Conservation (phyloP, 192 early-diverging fungal genomes). For the Kappamyces sp. region DNA sequence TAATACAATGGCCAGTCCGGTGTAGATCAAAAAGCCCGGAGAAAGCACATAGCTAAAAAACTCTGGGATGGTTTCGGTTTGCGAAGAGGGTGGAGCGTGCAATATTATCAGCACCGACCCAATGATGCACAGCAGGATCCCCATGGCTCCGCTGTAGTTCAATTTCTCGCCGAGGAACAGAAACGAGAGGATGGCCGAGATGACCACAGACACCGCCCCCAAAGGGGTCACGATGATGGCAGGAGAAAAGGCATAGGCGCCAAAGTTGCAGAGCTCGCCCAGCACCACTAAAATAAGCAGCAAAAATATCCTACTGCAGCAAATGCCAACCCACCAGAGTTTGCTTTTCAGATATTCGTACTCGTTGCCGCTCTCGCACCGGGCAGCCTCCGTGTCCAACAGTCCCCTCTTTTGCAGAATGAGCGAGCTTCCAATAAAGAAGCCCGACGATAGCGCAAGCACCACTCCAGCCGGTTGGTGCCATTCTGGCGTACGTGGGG, state of each 20-base stretch:
- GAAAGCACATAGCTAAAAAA: slow-evolving; percentile 46
- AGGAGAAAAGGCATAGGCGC: slow-evolving; percentile 94
- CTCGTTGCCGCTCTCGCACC: slow-evolving; percentile 30
- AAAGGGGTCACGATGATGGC: slow-evolving; percentile 94
- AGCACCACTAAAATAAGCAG: slow-evolving; percentile 59
- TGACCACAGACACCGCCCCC: slow-evolving; percentile 85
- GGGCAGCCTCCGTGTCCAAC: slow-evolving; percentile 45
- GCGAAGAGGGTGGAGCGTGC: slow-evolving; percentile 36
- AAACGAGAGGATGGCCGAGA: slow-evolving; percentile 60
- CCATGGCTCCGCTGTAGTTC: slow-evolving; percentile 57
- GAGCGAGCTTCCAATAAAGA: slow-evolving; percentile 85
- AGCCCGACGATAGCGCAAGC: slow-evolving; percentile 78
- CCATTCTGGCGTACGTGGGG: slow-evolving; percentile 19
- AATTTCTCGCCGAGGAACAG: slow-evolving; percentile 60
- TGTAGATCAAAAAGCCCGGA: slow-evolving; percentile 51
- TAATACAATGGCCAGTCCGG: slow-evolving; percentile 33
- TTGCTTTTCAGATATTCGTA: slow-evolving; percentile 81
- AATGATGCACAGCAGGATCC: slow-evolving; percentile 59
- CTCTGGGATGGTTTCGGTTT: slow-evolving; percentile 31
- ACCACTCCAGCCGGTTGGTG: slow-evolving; percentile 65
- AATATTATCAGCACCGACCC: slow-evolving; percentile 53
- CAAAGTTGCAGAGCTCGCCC: slow-evolving; percentile 94
- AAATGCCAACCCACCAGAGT: slow-evolving; percentile 91
- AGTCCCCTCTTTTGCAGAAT: slow-evolving; percentile 93
- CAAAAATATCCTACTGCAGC: slow-evolving; percentile 52